phyloP scores from a whole-genome alignment of 2,329 filamentous ascomycete species.

The Elsinoe fawcettii region DNA sequence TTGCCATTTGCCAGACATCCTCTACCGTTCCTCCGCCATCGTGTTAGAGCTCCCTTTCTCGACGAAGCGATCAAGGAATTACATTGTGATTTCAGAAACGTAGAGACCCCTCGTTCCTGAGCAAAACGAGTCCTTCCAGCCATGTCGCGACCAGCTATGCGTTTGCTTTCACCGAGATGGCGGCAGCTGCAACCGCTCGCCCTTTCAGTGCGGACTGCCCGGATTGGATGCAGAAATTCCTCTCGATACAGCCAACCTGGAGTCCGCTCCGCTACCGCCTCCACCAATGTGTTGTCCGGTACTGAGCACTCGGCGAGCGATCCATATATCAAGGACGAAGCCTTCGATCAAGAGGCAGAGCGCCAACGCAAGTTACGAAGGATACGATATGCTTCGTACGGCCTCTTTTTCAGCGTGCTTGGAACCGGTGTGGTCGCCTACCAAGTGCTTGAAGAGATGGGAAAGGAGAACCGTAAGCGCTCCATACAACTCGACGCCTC shows the following conservation, averaged over 20 bases:
- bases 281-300: conserved; percentile 9
- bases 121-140: neutral
- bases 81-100: too few species aligned
- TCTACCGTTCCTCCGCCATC: too few species aligned
- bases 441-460: conserved; percentile 29
- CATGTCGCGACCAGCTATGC: conserved; percentile 19
- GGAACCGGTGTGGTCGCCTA: conserved; percentile 25
- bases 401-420: conserved; percentile 28
- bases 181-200: conserved; percentile 6
- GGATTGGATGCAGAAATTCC: conserved; percentile 24
- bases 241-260: conserved; percentile 31
- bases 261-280: conserved; percentile 23
- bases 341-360: conserved; percentile 25
- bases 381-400: conserved; percentile 32
- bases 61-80: too few species aligned
- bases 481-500: conserved; percentile 29
- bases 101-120: too few species aligned
- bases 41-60: too few species aligned
- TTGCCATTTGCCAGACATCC: too few species aligned
- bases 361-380: conserved; percentile 26
- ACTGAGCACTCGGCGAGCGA: conserved; percentile 23
- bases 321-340: conserved; percentile 19
- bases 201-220: neutral
- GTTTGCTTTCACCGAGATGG: conserved; percentile 18
- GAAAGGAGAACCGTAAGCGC: conserved; percentile 23